Conservation (phyloP, 1,139 yeast genomes). For the Zygosaccharomyces pseudobailii region DNA sequence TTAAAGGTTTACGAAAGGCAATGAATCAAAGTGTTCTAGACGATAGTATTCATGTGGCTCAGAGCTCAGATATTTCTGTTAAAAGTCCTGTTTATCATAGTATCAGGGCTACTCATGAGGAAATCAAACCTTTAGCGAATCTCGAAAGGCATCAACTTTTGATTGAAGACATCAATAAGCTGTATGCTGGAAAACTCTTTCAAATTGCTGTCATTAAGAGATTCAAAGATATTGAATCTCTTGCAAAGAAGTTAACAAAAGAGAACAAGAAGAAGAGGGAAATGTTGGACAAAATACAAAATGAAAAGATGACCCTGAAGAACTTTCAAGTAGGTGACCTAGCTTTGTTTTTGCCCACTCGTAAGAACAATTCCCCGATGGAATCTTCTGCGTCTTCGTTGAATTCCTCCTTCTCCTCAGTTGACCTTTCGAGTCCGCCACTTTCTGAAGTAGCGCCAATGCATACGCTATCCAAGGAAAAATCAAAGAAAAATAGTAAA, state of each 20-base stretch:
- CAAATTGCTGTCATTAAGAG: constrained; percentile 67
- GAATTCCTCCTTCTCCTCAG: constrained; percentile 28
- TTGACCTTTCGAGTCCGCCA: constrained; percentile 34
- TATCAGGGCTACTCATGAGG: constrained; percentile 16
- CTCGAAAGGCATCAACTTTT: constrained; percentile 26
- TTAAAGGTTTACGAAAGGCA: constrained; percentile 57
- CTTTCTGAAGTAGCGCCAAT: constrained; percentile 15
- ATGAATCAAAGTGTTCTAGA: constrained; percentile 27
- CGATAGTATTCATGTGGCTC: constrained; percentile 25
- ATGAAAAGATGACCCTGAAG: constrained; percentile 57
- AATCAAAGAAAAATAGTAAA: constrained; percentile 4
- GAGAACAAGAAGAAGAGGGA: constrained; percentile 58
- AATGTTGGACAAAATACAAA: constrained; percentile 37
- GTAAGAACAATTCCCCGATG: constrained; percentile 26
- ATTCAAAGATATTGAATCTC: constrained; percentile 84
- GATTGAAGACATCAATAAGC: constrained; percentile 27
- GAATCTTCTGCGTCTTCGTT: constrained; percentile 37
- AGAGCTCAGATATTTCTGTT: constrained; percentile 11
- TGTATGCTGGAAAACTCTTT: constrained; percentile 42
- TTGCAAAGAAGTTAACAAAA: constrained; percentile 79
- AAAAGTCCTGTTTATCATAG: constrained; percentile 28
- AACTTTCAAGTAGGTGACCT: constrained; percentile 67
- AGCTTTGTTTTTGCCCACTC: constrained; percentile 78
- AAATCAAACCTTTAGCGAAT: constrained; percentile 17
- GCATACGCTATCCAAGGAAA: constrained; percentile 10